phyloP scores from a whole-genome alignment of 345 rosid genomes.

The Eucalyptus dawsonii region DNA sequence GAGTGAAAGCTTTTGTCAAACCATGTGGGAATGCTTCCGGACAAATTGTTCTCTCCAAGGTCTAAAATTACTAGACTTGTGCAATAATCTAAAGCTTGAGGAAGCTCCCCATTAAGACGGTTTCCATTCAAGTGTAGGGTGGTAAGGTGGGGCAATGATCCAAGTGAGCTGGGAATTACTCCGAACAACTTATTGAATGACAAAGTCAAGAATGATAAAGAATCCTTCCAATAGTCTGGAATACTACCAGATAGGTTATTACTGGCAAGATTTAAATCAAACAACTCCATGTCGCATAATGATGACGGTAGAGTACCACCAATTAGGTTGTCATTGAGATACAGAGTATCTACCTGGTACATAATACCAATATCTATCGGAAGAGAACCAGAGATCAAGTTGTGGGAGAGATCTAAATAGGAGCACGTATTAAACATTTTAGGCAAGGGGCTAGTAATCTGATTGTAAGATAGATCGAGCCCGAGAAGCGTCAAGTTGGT shows the following conservation, averaged over 20 bases:
- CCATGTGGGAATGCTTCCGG: too few species aligned
- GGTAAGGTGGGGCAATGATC: rapidly evolving
- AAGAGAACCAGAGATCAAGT: not conserved
- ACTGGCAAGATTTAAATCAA: not conserved
- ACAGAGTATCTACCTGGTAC: rapidly evolving
- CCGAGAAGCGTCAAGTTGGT: rapidly evolving
- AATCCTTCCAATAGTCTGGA: not conserved
- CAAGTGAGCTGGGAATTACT: not conserved
- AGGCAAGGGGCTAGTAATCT: too few species aligned
- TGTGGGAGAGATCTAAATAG: not conserved
- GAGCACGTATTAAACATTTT: rapidly evolving
- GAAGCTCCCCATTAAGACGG: not conserved
- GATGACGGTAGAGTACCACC: not conserved
- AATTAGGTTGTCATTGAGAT: not conserved
- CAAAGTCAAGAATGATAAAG: not conserved
- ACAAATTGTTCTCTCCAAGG: too few species aligned
- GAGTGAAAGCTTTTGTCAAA: too few species aligned
- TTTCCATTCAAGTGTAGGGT: not conserved
- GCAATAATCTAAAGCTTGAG: not conserved
- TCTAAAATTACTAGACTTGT: not conserved
- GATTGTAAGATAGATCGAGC: too few species aligned
- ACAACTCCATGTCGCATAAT: not conserved
- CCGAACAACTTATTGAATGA: not conserved
- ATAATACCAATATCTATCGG: not conserved
- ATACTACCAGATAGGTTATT: not conserved